Evolutionary conservation across 1,284 basidiomycete genomes (phyloP).

Genomic region (Trichosporon sp.): DNA sequence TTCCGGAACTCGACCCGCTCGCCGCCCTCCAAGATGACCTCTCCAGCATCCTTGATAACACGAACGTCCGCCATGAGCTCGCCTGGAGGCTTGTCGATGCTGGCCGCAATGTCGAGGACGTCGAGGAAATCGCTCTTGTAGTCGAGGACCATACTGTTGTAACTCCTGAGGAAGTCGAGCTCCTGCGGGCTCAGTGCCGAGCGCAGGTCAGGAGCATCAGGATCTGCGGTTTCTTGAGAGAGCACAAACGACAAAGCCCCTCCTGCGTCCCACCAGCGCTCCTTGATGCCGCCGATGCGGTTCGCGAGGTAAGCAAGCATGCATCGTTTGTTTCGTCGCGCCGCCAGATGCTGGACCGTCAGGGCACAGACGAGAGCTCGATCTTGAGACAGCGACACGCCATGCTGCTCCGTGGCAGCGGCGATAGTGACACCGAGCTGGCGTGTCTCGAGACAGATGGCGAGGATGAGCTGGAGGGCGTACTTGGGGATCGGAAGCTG

Average conservation of each 20-base stretch:
- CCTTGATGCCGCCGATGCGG: slow-evolving; percentile 72
- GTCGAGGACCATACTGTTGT: slow-evolving; percentile 72
- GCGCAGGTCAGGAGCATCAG: slow-evolving; percentile 57
- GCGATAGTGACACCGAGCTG: slow-evolving; percentile 60
- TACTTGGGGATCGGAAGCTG: slow-evolving; percentile 70
- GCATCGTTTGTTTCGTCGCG: slow-evolving; percentile 86
- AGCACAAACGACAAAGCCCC: slow-evolving; percentile 85
- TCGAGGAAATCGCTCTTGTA: slow-evolving; percentile 80
- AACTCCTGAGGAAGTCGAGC: slow-evolving; percentile 80
- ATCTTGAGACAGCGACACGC: slow-evolving; percentile 45
- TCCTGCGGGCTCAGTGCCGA: slow-evolving; percentile 80
- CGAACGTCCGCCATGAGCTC: slow-evolving; percentile 50
- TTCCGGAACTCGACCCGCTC: slow-evolving; percentile 81
- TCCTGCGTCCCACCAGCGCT: slow-evolving; percentile 87
- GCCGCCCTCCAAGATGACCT: slow-evolving; percentile 75
- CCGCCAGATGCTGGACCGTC: slow-evolving; percentile 79
- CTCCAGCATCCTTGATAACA: slow-evolving; percentile 70
- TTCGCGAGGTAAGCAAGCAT: slow-evolving; percentile 86
- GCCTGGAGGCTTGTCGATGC: slow-evolving; percentile 61
- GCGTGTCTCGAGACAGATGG: slow-evolving; percentile 83
- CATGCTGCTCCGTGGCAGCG: slow-evolving; percentile 36
- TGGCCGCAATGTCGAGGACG: slow-evolving; percentile 77
- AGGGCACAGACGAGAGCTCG: slow-evolving; percentile 61
- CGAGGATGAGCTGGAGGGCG: slow-evolving; percentile 80
- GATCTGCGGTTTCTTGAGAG: slow-evolving; percentile 48